Evolutionary conservation across 768 basidiomycete species (phyloP), one percentile per base, ranked within the genome.

Genomic region (Boletus rubropictus): DNA sequence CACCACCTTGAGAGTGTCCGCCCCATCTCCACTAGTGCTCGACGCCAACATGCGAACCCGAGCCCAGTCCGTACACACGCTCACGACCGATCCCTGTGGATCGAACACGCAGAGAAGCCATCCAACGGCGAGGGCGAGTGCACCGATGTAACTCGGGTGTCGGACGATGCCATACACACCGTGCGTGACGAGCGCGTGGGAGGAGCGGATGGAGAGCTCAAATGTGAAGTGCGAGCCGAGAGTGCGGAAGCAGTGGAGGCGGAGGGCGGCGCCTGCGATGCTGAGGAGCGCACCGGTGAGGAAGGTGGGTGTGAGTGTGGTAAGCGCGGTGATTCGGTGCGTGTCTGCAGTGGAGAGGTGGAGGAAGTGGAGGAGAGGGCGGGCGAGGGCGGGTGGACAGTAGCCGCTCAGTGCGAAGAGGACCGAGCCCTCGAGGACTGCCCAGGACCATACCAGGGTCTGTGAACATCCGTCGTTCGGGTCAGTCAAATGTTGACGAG

Each of bases 101-200:
- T 54, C 53, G 15, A 58, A 24, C 9, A 48, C 8, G 12, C 47
- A 53, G 1, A 56, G 7, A 0, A 49, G 0, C 29, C 33, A 31
- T 0, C 62, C 61, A 0, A 48, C 0, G 6, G 10, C 15, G n/a
- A 51, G 15, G 7, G 3, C 15, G 0, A 42, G 0, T 0, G 1
- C 6, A 3, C 45, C 65, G 1, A 54, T 55, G 34, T 69, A 67
- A 17, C 57, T 58, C 5, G 67, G 67, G 49, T 69, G 67, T 1
- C 67, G 59, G 4, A 69, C 60, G 42, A 59, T 11, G 9, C 50
- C 7, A 49, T 69, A 67, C 17, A 45, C 52, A 1, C 63, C 64
- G 0, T 36, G 7, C 4, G 60, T 67, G 24, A 69, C 49, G 43
- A 69, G 59, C 29, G 39, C 24, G n/a, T 58, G 63, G 1, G 46